Percentiles rank a stretch among this genome's conserved stretches.
These are phyloP conservation scores for Crassisporium funariophilum DNA, from an alignment of 768 basidiomycete species.

Conservation along the genomic window DNA sequence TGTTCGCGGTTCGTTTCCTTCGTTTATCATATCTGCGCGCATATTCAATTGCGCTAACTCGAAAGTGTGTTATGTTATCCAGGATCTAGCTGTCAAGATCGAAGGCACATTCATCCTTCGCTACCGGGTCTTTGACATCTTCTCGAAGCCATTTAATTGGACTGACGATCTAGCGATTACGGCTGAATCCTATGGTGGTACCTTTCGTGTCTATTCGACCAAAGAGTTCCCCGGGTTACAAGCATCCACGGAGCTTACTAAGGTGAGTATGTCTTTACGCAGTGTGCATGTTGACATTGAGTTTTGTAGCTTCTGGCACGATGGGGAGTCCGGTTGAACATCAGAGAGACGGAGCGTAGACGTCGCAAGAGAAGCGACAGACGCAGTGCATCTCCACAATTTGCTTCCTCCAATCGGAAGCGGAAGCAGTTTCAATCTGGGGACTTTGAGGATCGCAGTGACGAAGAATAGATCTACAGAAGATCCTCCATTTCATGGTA, in stretches of 20 bases:
- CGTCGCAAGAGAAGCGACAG: constrained; percentile 19
- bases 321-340: constrained; percentile 30
- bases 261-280: constrained; percentile 38
- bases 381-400: constrained; percentile 14
- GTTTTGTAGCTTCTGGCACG: constrained; percentile 24
- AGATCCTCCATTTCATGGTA: neutral
- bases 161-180: constrained; percentile 44
- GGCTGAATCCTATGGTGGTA: constrained; percentile 66
- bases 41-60: neutral
- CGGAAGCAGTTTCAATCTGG: neutral
- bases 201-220: constrained; percentile 68
- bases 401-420: neutral
- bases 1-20: constrained; percentile 55
- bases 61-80: neutral
- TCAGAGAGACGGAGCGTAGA: constrained; percentile 28
- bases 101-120: constrained; percentile 69
- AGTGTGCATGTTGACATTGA: neutral
- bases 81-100: constrained; percentile 74
- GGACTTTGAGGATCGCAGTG: neutral
- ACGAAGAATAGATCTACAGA: neutral
- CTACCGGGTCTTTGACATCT: constrained; percentile 67
- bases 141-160: constrained; percentile 36
- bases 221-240: constrained; percentile 72
- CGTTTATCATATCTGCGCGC: constrained; percentile 2
- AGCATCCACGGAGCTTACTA: constrained; percentile 68